Evolutionary conservation across 179 eudicot species (phyloP), one percentile per base, ranked within the genome.

Genomic region (Beta macrorhiza): DNA sequence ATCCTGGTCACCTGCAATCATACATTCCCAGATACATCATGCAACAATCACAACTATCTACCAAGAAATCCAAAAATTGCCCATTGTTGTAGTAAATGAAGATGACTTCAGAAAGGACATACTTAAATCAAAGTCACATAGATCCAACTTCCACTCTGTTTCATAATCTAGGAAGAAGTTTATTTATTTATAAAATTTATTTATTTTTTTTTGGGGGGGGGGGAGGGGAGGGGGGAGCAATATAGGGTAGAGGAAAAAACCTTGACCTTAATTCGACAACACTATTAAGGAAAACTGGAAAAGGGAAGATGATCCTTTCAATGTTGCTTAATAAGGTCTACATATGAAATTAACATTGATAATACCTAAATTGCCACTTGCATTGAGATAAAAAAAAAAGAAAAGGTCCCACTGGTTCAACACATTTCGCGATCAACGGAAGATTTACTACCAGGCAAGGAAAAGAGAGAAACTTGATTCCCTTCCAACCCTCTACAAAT

Each of bases 1-100:
- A 87, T 97, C 99, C 86, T 97, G 98, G 82, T 97, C 99, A 84
- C 98, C 98, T 97, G 78, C 53, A 82, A 82, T 17, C 42, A 78
- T 20, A 86, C 61, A 13, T 76, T 22, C 14, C 63, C 69, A 65
- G 42, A 37, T 49, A 37, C 19, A 44, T 67, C 22, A 79, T 73
- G 32, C 63, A 22, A 49, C 63, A 73, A 15, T 6, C 0, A 49
- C 12, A 5, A 80, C 17, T 17, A 68, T 19, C 0, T 32, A 62
- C 15, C 0, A 0, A 61, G 45, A 49, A 25, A 70, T 51, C 68
- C 22, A 84, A 51, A 42, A 6, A 47, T 16, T 68, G 19, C 67
- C 78, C 5, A 19, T 29, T 37, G 64, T n/a, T 8, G 22, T 65
- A 67, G 0, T 17, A 69, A 79, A 5, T 17, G 69, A 64, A 56